Evolutionary conservation across 352 stramenopile genomes (phyloP), one percentile per base, ranked within the genome.

Genomic region (Hyaloperonospora brassicae): DNA sequence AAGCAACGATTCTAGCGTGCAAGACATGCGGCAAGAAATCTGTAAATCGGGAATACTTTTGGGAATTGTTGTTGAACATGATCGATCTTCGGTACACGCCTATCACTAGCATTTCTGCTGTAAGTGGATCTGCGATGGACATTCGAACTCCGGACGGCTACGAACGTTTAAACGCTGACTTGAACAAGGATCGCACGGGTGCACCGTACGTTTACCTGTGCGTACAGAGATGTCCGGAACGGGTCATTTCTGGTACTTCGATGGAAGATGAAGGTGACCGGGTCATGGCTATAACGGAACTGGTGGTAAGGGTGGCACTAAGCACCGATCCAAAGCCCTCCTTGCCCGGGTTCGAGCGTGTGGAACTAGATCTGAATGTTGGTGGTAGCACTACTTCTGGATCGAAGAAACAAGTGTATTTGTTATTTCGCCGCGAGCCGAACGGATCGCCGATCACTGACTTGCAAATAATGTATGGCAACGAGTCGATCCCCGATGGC

Each of bases 51-150:
- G 84, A 95, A 50, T 95, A 95, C 59, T 95, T 93, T 51, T 95
- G 84, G 84, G 84, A 95, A 48, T 59, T 95, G 30, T 54, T 95
- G 49, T 65, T 95, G 22, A 95, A 95, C 54, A 91, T 95, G 81
- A 89, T 95, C 39, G 84, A 95, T 49, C 67, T 95, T 35, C 72
- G 79, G 2, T 95, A 95, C 58, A 95, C 84, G 5, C 83, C 84
- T 8, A 93, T 95, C 56, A 93, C 80, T 1, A 79, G 65, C 43
- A 91, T 95, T 60, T 56, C 59, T 0, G 84, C 77, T 4, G 79
- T 93, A 9, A 86, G 66, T n/a, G 84, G 84, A 12, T 79, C 76
- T 6, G 81, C 78, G 14, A 72, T 82, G 47, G 66, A 87, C 14
- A 86, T 95, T 27, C 52, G 68, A 39, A 85, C 71, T 0, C 84